Evolutionary conservation across 1,139 yeast genomes (phyloP), one percentile per base, ranked within the genome.

Genomic region (Diutina sp.): DNA sequence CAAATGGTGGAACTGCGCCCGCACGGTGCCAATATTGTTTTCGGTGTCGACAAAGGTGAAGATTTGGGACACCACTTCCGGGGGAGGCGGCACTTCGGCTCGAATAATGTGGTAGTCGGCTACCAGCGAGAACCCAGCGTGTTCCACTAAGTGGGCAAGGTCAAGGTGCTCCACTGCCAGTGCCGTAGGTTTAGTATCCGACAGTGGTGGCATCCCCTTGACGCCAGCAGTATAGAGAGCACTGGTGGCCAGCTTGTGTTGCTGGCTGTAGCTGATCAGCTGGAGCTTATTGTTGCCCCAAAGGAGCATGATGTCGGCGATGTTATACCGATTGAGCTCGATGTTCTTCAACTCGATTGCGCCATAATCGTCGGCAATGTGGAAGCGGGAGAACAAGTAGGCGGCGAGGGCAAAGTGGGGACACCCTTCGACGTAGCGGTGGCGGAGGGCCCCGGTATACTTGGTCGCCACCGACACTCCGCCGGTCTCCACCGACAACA

Each of bases 351-450:
- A 25, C 54, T 51, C 54, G 30, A 38, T 38, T 12, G 32, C 62
- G 12, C 70, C 72, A 57, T 67, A 65, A 41, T 65, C 66, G 58
- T 70, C 72, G 2, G 70, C 67, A 11, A 70, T 61, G 57, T 72
- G 75, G 55, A 70, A 67, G 46, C 74, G 55, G 47, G 65, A 60
- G 55, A 71, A 72, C 30, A 72, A 62, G 57, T 71, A 72, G 14
- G 67, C 63, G 1, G 72, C 65, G 5, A 72, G 58, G 1, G 72
- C 67, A 12, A 69, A 61, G 56, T 67, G 72, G 11, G 72, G 70
- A 60, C 76, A 72, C 53, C 64, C 61, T 60, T 70, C 72, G 35
- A 70, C 64, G 57, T 64, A 61, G 56, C 61, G 64, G 55, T 68
- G 66, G 55, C 75, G 63, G 29, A 71, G 60, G 51, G 71, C 66